These are phyloP conservation scores for Aphanomyces invadans DNA, from an alignment of 352 stramenopile species.

Conservation along the genomic window DNA sequence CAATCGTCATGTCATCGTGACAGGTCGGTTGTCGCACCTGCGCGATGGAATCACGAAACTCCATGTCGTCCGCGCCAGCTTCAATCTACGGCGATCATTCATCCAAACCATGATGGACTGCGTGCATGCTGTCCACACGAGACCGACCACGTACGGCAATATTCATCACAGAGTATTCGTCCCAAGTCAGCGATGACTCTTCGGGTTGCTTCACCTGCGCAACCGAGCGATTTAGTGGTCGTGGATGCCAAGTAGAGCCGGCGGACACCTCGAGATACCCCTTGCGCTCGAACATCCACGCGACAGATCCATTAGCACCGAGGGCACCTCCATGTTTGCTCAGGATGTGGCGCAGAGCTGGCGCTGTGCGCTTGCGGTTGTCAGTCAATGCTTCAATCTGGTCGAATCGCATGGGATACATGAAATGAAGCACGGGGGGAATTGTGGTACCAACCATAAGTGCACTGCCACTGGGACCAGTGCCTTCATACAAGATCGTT, in stretches of 20 bases:
- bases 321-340: conserved; percentile 59
- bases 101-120: no score
- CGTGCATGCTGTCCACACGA: no score
- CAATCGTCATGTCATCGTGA: background rate
- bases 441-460: conserved; percentile 47
- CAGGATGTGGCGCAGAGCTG: conserved; percentile 65
- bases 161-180: conserved; percentile 72
- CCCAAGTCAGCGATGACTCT: conserved; percentile 23
- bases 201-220: conserved; percentile 9
- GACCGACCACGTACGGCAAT: conserved; percentile 64
- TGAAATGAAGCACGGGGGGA: conserved; percentile 1
- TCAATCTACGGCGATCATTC: conserved; percentile 37
- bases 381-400: conserved; percentile 81
- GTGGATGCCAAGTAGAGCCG: background rate
- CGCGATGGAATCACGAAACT: conserved; percentile 49
- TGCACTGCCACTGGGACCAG: conserved; percentile 57
- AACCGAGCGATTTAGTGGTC: background rate
- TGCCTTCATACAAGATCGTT: conserved; percentile 68
- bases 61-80: conserved; percentile 59
- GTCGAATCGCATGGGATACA: background rate
- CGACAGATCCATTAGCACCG: conserved; percentile 67
- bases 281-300: conserved; percentile 82
- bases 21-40: conserved; percentile 27
- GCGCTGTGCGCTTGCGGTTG: conserved; percentile 75
- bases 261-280: conserved; percentile 61